These are phyloP conservation scores for Pythium apleroticum DNA, from an alignment of 352 stramenopile species.

Conservation along the genomic window DNA sequence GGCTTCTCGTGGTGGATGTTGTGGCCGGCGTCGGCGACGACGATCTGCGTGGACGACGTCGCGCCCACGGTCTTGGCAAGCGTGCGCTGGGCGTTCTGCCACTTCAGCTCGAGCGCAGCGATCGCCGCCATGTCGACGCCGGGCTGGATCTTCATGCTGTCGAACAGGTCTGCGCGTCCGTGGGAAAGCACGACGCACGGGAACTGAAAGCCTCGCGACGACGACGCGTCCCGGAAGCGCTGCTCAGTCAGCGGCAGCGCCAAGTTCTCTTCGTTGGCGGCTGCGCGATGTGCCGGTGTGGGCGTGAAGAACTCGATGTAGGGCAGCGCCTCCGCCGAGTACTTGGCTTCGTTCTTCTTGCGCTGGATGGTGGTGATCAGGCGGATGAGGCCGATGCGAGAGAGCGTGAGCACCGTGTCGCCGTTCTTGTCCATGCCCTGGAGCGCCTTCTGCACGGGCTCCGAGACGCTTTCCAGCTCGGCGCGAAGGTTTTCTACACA, in stretches of 20 bases:
- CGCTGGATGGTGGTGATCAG: slow-evolving; percentile 67
- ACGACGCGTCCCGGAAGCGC: slow-evolving; percentile 40
- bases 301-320: slow-evolving; percentile 68
- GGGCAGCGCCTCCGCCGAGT: slow-evolving; percentile 45
- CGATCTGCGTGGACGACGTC: slow-evolving; percentile 42
- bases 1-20: slow-evolving; percentile 77
- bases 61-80: slow-evolving; percentile 47
- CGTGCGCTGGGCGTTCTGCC: slow-evolving; percentile 56
- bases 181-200: slow-evolving; percentile 77
- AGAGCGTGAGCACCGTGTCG: slow-evolving; percentile 50
- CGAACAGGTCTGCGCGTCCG: slow-evolving; percentile 63
- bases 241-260: slow-evolving; percentile 63
- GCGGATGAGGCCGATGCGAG: slow-evolving; percentile 62
- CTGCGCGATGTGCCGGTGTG: slow-evolving; percentile 61
- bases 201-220: slow-evolving; percentile 36
- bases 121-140: slow-evolving; percentile 43
- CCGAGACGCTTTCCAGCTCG: slow-evolving; percentile 66
- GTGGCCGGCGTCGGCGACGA: slow-evolving; percentile 57
- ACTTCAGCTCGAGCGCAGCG: slow-evolving; percentile 58
- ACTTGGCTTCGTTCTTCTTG: slow-evolving; percentile 56
- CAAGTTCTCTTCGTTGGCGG: slow-evolving; percentile 54
- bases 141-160: slow-evolving; percentile 57
- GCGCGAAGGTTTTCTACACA: slow-evolving; percentile 61
- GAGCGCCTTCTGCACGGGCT: slow-evolving; percentile 50
- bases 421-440: slow-evolving; percentile 62